These are phyloP conservation scores for Laetiporus sulphureus DNA, from an alignment of 1,284 basidiomycete species.

Conservation along the genomic window DNA sequence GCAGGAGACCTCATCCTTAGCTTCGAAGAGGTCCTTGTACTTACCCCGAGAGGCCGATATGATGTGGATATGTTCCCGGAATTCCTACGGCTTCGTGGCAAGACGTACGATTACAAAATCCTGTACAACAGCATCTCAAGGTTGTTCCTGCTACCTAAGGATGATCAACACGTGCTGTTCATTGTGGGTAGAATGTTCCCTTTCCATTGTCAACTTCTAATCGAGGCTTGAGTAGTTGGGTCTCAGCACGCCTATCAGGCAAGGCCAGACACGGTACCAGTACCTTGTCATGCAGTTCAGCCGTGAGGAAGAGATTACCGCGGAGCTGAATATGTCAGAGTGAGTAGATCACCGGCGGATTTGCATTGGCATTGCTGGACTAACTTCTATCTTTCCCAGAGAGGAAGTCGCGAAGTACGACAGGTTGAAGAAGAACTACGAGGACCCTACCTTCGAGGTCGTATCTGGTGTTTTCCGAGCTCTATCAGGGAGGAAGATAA, in stretches of 20 bases:
- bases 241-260: constrained; percentile 89
- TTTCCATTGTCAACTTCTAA: neutral
- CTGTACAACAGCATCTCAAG: constrained; percentile 86
- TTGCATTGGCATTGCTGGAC: no score
- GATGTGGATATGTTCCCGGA: constrained; percentile 98
- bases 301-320: constrained; percentile 94
- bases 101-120: constrained; percentile 99
- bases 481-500: constrained; percentile 87
- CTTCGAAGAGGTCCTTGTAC: constrained; percentile 95
- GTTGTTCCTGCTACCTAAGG: constrained; percentile 93
- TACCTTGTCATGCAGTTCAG: constrained; percentile 98
- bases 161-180: constrained; percentile 94
- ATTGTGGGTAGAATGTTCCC: constrained; percentile 51
- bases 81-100: constrained; percentile 91
- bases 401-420: constrained; percentile 75
- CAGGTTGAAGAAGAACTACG: constrained; percentile 86
- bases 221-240: constrained; percentile 51
- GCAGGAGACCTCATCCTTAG: constrained; percentile 91
- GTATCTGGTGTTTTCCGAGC: constrained; percentile 94
- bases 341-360: constrained; percentile 43
- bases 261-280: constrained; percentile 97
- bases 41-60: constrained; percentile 94
- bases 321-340: constrained; percentile 93
- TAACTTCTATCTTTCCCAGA: no score
- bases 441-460: constrained; percentile 92